A percentile compares a stretch with the other conserved stretches of the same genome.
Evolutionary conservation across 116 monocot genomes (phyloP).

Genomic region (Dioscorea cayenensis): DNA sequence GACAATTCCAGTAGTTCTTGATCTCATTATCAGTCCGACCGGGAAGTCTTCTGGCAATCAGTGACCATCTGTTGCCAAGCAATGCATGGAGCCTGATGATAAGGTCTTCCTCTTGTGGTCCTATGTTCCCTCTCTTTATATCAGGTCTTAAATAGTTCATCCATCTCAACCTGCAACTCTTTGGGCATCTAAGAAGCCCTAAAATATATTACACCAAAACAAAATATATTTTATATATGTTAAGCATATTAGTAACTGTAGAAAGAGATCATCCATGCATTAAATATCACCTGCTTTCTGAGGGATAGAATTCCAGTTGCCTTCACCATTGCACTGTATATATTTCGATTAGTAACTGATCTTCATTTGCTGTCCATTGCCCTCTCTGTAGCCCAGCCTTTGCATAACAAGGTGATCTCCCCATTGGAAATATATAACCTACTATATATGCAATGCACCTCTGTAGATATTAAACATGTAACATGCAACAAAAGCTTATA

Average conservation of each 20-base stretch:
- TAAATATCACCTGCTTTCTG: slow-evolving; percentile 21
- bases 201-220: background rate
- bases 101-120: slow-evolving; percentile 11
- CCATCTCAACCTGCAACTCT: slow-evolving; percentile 2
- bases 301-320: slow-evolving; percentile 33
- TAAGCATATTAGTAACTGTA: no score
- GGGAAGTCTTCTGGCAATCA: slow-evolving; percentile 11
- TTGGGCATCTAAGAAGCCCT: slow-evolving; percentile 16
- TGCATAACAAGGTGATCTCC: slow-evolving; percentile 30
- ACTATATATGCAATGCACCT: no score
- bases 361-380: slow-evolving; percentile 34
- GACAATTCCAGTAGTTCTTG: slow-evolving; percentile 10
- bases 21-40: slow-evolving; percentile 19
- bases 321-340: slow-evolving; percentile 30
- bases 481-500: no score
- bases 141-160: slow-evolving; percentile 8
- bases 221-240: no score
- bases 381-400: slow-evolving; percentile 31
- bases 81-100: slow-evolving; percentile 5
- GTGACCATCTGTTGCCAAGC: slow-evolving; percentile 16
- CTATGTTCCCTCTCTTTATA: slow-evolving; percentile 15
- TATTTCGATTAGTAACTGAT: slow-evolving; percentile 25
- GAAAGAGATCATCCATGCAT: background rate
- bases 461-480: no score
- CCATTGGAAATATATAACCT: background rate